Base-by-base conservation (phyloP, 768 basidiomycete genomes). In the Kwoniella bestiolae region DNA sequence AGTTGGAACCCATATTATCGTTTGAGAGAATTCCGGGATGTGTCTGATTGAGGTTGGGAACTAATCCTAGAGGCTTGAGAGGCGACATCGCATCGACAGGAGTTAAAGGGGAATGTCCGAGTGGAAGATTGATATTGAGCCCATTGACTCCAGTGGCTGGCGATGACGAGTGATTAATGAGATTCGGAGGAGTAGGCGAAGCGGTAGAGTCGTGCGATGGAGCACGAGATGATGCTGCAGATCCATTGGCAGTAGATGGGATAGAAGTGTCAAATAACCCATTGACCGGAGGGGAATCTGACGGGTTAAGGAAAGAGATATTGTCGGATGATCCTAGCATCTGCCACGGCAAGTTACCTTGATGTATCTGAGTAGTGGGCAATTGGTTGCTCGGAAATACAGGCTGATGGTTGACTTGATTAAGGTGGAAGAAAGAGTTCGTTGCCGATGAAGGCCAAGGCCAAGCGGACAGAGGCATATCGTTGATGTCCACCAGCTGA, bases 241-340 rank as follows among this genome's bases (percentile, higher is more conserved):
- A 38, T 5, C 46, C 35, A 32, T n/a, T 23, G 23, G 44, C 12
- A 14, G 63, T 31, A 5, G 47, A 47, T 11, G 55, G 18, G 23
- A 38, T n/a, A 11, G 8, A n/a, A 3, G 23, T 21, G 0, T 31
- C 25, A 11, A 45, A 16, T 3, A 14, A 32, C 3, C 32, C 34
- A 41, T 34, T 49, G n/a, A 59, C 5, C 6, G 57, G 26, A 16
- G 45, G 57, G 3, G 41, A 32, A 16, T 34, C 25, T 29, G 44
- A 29, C n/a, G 23, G 12, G 50, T 29, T 38, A 23, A 14, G n/a
- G 32, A n/a, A 41, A 16, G 34, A 31, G 2, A 60, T 25, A 29
- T 63, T 61, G 32, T 28, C 59, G 5, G 69, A 63, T 3, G 69
- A 53, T 21, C 53, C 45, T 2, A 69, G 25, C 45, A 69, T 8